phyloP scores from a whole-genome alignment of 306 rosid genomes.

The Potentilla sterilis region DNA sequence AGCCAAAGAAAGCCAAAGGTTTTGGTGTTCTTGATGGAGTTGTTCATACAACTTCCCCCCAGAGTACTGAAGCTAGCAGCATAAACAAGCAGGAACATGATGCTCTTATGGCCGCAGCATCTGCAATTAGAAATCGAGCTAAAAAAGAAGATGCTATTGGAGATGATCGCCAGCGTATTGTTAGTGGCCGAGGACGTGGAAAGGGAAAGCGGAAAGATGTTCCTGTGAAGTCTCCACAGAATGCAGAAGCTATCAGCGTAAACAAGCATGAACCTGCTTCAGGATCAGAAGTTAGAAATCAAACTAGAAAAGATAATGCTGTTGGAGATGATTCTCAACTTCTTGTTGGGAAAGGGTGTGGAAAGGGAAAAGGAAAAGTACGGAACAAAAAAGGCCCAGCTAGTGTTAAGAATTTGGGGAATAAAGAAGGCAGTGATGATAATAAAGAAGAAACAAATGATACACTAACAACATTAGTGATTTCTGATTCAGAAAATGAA shows the following conservation, averaged over 20 bases:
- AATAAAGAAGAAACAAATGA: slow-evolving; percentile 39
- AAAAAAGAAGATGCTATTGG: slow-evolving; percentile 42
- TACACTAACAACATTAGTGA: slow-evolving; percentile 21
- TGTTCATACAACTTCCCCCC: slow-evolving; percentile 57
- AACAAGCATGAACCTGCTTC: slow-evolving; percentile 81
- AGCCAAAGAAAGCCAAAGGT: slow-evolving; percentile 83
- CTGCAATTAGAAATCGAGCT: slow-evolving; percentile 54
- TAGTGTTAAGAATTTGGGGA: slow-evolving; percentile 33
- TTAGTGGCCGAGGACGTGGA: slow-evolving; percentile 37
- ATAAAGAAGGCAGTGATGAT: slow-evolving; percentile 23
- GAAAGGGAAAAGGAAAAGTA: slow-evolving; percentile 58
- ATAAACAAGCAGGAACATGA: slow-evolving; percentile 78
- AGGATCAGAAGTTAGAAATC: slow-evolving; percentile 58
- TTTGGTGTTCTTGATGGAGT: slow-evolving; percentile 97
- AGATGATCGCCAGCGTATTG: slow-evolving; percentile 40
- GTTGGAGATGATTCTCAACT: slow-evolving; percentile 44
- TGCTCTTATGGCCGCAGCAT: slow-evolving; percentile 81
- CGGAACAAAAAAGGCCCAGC: slow-evolving; percentile 43
- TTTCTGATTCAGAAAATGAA: slow-evolving; percentile 42
- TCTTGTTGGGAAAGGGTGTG: slow-evolving; percentile 31
- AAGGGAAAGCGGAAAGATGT: slow-evolving; percentile 56
- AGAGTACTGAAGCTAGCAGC: slow-evolving; percentile 62
- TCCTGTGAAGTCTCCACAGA: slow-evolving; percentile 50
- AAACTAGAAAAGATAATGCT: slow-evolving; percentile 36
- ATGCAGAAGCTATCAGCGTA: slow-evolving; percentile 50